phyloP scores from a whole-genome alignment of 768 basidiomycete species.

The Leccinum barrowsii region DNA sequence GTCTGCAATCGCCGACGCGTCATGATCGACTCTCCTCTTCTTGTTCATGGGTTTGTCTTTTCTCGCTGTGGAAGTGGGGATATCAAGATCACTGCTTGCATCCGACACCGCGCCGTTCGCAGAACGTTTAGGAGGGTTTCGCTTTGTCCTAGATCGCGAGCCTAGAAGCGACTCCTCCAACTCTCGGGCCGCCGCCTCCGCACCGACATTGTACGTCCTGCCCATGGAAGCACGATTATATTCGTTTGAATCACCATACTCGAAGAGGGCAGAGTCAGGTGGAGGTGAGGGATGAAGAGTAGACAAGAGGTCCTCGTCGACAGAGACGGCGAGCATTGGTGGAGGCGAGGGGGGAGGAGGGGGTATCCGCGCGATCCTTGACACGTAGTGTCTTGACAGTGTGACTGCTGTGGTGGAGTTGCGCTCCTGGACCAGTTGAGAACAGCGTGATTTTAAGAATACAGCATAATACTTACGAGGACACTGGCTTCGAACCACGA shows the following conservation, averaged over 20 bases:
- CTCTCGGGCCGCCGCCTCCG: conserved; percentile 57
- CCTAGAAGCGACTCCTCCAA: conserved; percentile 55
- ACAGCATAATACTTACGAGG: conserved; percentile 42
- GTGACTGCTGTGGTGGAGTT: conserved; percentile 56
- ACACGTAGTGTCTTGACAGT: conserved; percentile 34
- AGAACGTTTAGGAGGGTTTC: conserved; percentile 47
- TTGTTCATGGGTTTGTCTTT: conserved; percentile 49
- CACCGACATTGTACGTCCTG: conserved; percentile 28
- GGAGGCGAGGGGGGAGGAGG: conserved; percentile 39
- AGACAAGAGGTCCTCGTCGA: conserved; percentile 36
- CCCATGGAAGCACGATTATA: conserved; percentile 22
- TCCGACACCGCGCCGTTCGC: conserved; percentile 52
- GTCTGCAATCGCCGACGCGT: conserved; percentile 38
- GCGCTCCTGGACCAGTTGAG: conserved; percentile 51
- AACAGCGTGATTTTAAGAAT: background rate
- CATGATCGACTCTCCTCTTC: conserved; percentile 57
- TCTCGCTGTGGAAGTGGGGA: conserved; percentile 30
- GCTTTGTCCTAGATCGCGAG: conserved; percentile 34
- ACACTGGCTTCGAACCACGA: conserved; percentile 69
- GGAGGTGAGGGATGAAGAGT: conserved; percentile 37
- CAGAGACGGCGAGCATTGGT: conserved; percentile 25
- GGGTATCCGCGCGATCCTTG: conserved; percentile 46
- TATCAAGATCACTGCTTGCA: conserved; percentile 55
- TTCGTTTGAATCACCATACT: conserved; percentile 26
- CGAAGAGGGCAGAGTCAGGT: conserved; percentile 29